Evolutionary conservation across 2,329 filamentous ascomycete species (phyloP).

Genomic region (Trichophaea hybrida): DNA sequence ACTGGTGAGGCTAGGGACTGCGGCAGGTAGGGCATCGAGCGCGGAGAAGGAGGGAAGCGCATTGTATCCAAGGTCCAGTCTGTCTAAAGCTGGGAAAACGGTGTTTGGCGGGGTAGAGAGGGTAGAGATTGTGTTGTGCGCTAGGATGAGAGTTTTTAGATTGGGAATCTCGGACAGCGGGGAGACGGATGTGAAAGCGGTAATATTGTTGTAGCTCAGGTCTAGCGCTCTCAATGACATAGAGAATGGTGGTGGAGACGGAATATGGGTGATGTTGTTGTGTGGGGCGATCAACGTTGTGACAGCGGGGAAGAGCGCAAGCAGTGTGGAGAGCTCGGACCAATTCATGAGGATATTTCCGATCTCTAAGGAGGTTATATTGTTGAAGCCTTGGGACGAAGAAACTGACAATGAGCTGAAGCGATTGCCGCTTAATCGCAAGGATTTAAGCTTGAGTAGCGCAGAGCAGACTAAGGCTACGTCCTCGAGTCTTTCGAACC

Average conservation of each 20-base stretch:
- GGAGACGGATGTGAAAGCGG: conserved; percentile 42
- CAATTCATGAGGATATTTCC: conserved; percentile 54
- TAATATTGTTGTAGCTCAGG: conserved; percentile 59
- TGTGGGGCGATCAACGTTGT: conserved; percentile 40
- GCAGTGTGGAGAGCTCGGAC: conserved; percentile 44
- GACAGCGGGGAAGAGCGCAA: conserved; percentile 41
- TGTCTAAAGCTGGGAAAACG: conserved; percentile 43
- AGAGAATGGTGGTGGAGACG: conserved; percentile 35
- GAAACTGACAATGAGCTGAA: conserved; percentile 40
- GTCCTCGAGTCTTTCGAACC: conserved; percentile 54
- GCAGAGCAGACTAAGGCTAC: conserved; percentile 57
- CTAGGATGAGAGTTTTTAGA: conserved; percentile 52
- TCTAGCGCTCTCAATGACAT: conserved; percentile 47
- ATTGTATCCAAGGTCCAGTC: conserved; percentile 63
- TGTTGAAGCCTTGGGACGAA: conserved; percentile 34
- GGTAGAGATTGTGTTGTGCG: conserved; percentile 55
- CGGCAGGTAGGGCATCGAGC: conserved; percentile 44
- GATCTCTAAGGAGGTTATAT: conserved; percentile 47
- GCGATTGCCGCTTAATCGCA: conserved; percentile 67
- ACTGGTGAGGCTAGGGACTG: conserved; percentile 59
- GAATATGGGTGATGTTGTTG: conserved; percentile 45
- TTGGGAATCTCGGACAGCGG: conserved; percentile 39
- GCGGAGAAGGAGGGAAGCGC: conserved; percentile 48
- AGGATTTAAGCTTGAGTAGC: conserved; percentile 47
- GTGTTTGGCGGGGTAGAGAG: conserved; percentile 31